phyloP scores from a whole-genome alignment of 2,329 filamentous ascomycete species.

The Penicillium frequentans region DNA sequence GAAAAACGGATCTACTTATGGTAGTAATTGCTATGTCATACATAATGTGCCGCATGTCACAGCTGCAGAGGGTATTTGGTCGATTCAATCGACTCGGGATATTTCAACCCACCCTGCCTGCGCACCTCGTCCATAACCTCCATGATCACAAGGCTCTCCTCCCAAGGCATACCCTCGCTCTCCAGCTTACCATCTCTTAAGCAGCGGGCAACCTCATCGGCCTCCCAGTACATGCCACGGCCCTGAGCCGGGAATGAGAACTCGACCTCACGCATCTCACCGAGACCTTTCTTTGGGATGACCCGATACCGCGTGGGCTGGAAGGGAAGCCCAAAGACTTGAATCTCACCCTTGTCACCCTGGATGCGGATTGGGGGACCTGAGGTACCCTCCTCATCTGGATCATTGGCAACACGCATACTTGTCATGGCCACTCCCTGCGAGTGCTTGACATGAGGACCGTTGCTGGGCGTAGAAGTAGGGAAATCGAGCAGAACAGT shows the following conservation, averaged over 20 bases:
- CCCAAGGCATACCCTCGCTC: conserved; percentile 67
- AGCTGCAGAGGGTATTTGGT: conserved; percentile 53
- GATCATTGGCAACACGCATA: conserved; percentile 62
- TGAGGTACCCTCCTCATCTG: conserved; percentile 59
- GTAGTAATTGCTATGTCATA: not conserved
- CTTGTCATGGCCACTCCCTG: conserved; percentile 72
- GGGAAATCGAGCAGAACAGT: conserved; percentile 77
- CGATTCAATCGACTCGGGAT: conserved; percentile 67
- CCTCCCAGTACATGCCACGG: conserved; percentile 88
- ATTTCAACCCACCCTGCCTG: conserved; percentile 61
- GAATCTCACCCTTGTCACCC: conserved; percentile 78
- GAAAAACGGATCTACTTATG: not conserved
- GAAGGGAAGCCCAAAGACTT: conserved; percentile 72
- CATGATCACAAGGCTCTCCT: conserved; percentile 84
- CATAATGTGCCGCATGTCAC: conserved; percentile 15
- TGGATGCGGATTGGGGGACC: conserved; percentile 75
- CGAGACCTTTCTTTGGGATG: conserved; percentile 53
- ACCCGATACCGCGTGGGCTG: conserved; percentile 66
- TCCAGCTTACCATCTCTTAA: conserved; percentile 75
- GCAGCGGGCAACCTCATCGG: conserved; percentile 74
- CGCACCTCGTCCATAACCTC: conserved; percentile 72
- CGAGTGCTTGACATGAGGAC: conserved; percentile 47
- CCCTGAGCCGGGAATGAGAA: conserved; percentile 57
- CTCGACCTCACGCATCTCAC: conserved; percentile 45
- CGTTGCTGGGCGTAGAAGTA: conserved; percentile 47